Evolutionary conservation across 805 yeast genomes (phyloP).

Genomic region (Danielia reshetovae): DNA sequence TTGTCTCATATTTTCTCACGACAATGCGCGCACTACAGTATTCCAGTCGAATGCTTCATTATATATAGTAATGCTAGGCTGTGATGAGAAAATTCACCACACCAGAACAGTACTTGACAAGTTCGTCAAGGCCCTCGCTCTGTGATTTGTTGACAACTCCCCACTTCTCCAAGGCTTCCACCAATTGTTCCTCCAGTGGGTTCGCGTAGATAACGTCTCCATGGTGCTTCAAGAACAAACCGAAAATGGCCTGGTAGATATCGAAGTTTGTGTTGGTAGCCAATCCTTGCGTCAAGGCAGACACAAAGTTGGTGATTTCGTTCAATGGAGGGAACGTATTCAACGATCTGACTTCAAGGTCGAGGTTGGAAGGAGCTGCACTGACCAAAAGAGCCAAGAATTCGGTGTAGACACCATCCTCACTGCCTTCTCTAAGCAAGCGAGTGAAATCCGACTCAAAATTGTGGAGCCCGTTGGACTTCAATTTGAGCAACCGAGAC

Average conservation of each 20-base stretch:
- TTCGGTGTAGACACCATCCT: conserved; percentile 34
- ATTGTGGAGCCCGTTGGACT: conserved; percentile 29
- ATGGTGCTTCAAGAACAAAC: conserved; percentile 70
- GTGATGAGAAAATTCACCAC: conserved; percentile 59
- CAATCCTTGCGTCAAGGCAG: conserved; percentile 64
- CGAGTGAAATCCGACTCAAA: conserved; percentile 76
- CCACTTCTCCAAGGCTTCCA: conserved; percentile 49
- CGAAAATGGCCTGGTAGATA: conserved; percentile 74
- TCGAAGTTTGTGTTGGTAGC: conserved; percentile 61
- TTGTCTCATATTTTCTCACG: not conserved
- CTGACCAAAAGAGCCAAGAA: conserved; percentile 54
- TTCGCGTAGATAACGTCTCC: conserved; percentile 65
- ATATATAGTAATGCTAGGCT: conserved; percentile 18
- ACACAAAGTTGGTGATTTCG: conserved; percentile 63
- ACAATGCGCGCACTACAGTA: not conserved
- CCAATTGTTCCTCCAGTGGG: conserved; percentile 34
- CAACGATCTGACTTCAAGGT: conserved; percentile 82
- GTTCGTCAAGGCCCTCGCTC: conserved; percentile 54
- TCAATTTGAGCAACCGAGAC: conserved; percentile 32
- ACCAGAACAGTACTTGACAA: conserved; percentile 78
- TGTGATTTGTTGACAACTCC: conserved; percentile 35
- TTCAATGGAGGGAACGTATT: conserved; percentile 58
- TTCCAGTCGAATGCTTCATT: not conserved
- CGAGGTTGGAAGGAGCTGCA: conserved; percentile 74
- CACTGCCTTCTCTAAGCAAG: conserved; percentile 51